These are phyloP conservation scores for Globisporangium canariense DNA, from an alignment of 352 stramenopile genomes.

Conservation along the genomic window DNA sequence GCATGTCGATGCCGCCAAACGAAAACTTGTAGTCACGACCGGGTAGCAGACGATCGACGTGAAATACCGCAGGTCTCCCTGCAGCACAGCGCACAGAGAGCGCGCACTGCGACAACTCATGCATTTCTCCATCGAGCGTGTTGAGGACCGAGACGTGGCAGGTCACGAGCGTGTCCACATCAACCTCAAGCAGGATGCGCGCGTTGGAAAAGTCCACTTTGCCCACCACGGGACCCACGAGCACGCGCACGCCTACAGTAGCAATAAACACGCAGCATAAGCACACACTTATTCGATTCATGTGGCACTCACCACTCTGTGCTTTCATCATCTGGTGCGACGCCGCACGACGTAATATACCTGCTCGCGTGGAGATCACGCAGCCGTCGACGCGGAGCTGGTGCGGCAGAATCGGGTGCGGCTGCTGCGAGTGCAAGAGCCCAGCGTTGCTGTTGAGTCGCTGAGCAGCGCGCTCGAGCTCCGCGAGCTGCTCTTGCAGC, in stretches of 20 bases:
- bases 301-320: background rate
- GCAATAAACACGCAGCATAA: background rate
- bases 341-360: background rate
- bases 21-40: constrained; percentile 50
- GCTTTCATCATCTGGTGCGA: background rate
- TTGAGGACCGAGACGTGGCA: constrained; percentile 54
- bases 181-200: constrained; percentile 65
- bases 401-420: constrained; percentile 26
- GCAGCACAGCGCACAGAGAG: constrained; percentile 22
- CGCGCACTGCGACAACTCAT: constrained; percentile 36
- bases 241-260: constrained; percentile 43
- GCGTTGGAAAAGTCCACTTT: constrained; percentile 48
- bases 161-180: constrained; percentile 31
- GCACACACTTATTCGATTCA: background rate
- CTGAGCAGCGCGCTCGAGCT: constrained; percentile 43
- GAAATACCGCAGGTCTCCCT: constrained; percentile 37
- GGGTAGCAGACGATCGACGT: constrained; percentile 40
- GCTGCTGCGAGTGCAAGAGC: constrained; percentile 26
- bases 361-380: constrained; percentile 16
- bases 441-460: constrained; percentile 11
- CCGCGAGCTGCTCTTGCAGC: constrained; percentile 39
- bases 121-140: constrained; percentile 28
- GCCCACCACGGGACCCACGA: constrained; percentile 65
- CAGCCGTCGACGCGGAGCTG: constrained; percentile 24
- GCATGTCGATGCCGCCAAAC: constrained; percentile 50